Base-by-base conservation (phyloP, 306 rosid genomes). In the Pterocarpus macrocarpus region DNA sequence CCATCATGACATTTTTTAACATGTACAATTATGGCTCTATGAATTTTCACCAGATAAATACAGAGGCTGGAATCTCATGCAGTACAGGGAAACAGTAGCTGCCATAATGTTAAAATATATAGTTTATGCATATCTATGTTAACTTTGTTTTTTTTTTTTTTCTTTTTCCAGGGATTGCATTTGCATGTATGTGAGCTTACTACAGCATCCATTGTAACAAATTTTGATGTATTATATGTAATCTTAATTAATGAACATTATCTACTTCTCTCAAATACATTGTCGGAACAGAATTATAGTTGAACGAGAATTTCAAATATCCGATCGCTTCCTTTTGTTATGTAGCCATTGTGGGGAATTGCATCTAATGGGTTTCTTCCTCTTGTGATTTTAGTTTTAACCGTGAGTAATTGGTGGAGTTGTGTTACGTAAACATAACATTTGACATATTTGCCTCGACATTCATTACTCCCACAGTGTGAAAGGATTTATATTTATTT, bases 11-110 rank as follows among this genome's bases (percentile, higher is more conserved):
- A 68, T 50, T 38, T 86, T 75, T 84, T 69, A 82, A 79, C 61
- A 35, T 86, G 68, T 86, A 78, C 86, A 89, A 50, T 91, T 52
- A 91, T 91, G 30, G 61, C 86, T 78, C 65, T 72, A 82, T 68
- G 87, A 89, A 89, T 71, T 65, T 78, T 6, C 68, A 13, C 71
- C 43, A 55, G 33, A 65, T 81, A n/a, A 12, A 39, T 35, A 34
- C 71, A 79, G 45, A 66, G 15, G 2, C 43, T 66, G 57, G 78
- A 85, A 43, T 76, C 79, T 76, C 82, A 76, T 80, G 82, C 87
- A 83, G 45, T 56, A 76, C 68, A 80, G n/a, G 30, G 16, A 69
- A 38, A 69, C 83, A 71, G 53, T 41, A 47, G 10, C 79, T 79
- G 52, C 83, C 80, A 84, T 80, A 17, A 69, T 66, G 47, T 73